Conservation (phyloP, 1,284 basidiomycete species). For the Amylostereum chailletii region DNA sequence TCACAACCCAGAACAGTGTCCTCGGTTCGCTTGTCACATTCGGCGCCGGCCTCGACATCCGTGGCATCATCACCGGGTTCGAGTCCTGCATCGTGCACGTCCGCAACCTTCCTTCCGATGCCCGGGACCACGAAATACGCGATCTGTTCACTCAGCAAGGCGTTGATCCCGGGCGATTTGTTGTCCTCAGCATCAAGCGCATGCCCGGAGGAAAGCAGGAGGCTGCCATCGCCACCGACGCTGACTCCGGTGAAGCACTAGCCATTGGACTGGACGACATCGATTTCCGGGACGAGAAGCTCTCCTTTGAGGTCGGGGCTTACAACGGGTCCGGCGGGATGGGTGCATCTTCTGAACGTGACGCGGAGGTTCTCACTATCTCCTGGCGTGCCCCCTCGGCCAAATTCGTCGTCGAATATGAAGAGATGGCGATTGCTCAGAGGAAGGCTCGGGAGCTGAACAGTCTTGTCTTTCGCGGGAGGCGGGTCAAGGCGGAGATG, state of each 20-base stretch:
- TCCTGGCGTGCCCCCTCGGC: conserved; percentile 34
- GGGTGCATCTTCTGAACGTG: conserved; percentile 21
- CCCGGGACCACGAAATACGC: conserved; percentile 10
- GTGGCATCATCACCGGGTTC: conserved; percentile 14
- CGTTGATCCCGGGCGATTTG: conserved; percentile 9
- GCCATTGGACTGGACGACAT: conserved; percentile 31
- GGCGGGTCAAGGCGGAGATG: conserved; percentile 32
- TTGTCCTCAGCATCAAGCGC: conserved; percentile 3
- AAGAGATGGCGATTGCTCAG: conserved; percentile 19
- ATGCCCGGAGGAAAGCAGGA: conserved; percentile 5
- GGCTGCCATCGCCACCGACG: conserved; percentile 21
- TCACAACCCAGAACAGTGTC: conserved; percentile 12
- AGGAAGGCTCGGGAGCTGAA: conserved; percentile 25
- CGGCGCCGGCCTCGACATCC: conserved; percentile 14
- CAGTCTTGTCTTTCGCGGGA: conserved; percentile 22
- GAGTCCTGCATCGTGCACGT: conserved; percentile 13
- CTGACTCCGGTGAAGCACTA: conserved; percentile 27
- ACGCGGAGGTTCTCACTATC: conserved; percentile 29
- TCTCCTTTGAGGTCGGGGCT: conserved; percentile 25
- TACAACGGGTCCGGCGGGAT: conserved; percentile 30
- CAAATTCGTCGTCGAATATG: conserved; percentile 29
- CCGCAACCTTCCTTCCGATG: conserved; percentile 11
- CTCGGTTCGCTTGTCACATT: conserved; percentile 16
- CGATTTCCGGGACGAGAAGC: conserved; percentile 29
- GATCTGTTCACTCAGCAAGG: conserved; percentile 15